A percentile compares a stretch with the other conserved stretches of the same genome.
phyloP scores from a whole-genome alignment of 805 yeast genomes.

The Saccharomycopsis sp. region DNA sequence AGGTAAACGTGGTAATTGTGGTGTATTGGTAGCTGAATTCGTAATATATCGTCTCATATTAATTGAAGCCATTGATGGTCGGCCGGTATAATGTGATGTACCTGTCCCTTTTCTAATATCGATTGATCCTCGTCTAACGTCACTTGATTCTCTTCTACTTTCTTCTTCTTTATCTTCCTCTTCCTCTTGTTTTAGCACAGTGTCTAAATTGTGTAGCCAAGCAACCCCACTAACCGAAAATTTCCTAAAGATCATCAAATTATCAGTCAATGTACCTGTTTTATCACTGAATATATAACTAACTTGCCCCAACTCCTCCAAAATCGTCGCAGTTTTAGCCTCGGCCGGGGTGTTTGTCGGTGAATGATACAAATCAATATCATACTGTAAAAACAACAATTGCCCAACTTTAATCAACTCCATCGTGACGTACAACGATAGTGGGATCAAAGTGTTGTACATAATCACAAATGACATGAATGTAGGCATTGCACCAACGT shows the following conservation, averaged over 20 bases:
- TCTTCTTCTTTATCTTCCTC: constrained; percentile 20
- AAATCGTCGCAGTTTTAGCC: constrained; percentile 89
- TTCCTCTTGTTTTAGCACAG: constrained; percentile 30
- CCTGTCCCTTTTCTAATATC: constrained; percentile 37
- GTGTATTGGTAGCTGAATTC: too few species aligned
- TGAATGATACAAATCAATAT: constrained; percentile 88
- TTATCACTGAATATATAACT: constrained; percentile 92
- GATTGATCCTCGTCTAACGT: constrained; percentile 23
- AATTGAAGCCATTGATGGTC: constrained; percentile 53
- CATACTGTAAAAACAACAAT: constrained; percentile 73
- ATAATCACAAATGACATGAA: constrained; percentile 94
- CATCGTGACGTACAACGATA: constrained; percentile 92
- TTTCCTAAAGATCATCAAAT: constrained; percentile 86
- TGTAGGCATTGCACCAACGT: constrained; percentile 81
- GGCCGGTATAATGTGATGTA: constrained; percentile 37
- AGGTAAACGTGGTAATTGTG: too few species aligned
- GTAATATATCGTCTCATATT: too few species aligned
- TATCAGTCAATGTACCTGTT: constrained; percentile 95
- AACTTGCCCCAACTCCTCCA: constrained; percentile 96
- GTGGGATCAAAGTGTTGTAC: constrained; percentile 94
- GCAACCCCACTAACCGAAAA: constrained; percentile 82
- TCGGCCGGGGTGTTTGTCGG: constrained; percentile 87
- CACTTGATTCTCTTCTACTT: constrained; percentile 7
- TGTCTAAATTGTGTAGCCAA: constrained; percentile 76
- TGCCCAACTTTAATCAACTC: constrained; percentile 92